Evolutionary conservation across 306 rosid species (phyloP).

Genomic region (Alnus rubra): DNA sequence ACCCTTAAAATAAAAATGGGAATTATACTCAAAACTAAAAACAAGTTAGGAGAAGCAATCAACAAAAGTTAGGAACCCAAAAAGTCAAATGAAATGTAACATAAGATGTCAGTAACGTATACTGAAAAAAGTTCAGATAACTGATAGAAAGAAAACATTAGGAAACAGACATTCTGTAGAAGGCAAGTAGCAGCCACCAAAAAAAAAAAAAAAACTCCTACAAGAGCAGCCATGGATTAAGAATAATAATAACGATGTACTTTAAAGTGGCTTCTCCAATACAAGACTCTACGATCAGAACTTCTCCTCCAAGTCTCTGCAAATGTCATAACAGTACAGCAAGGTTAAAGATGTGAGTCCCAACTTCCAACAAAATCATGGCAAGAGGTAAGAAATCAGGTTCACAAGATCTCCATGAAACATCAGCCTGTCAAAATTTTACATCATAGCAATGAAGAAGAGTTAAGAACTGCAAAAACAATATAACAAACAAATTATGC

Average conservation of each 20-base stretch:
- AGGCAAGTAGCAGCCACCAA: conserved; percentile 39
- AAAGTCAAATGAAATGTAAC: conserved; percentile 32
- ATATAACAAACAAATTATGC: conserved; percentile 24
- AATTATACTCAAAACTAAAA: conserved; percentile 36
- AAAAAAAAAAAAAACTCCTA: conserved; percentile 42
- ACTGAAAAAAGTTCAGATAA: conserved; percentile 38
- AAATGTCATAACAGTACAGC: conserved; percentile 96
- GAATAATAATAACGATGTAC: conserved; percentile 23
- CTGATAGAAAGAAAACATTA: conserved; percentile 45
- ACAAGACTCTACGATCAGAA: conserved; percentile 41
- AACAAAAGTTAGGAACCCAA: conserved; percentile 36
- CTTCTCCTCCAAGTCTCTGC: conserved; percentile 81
- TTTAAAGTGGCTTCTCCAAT: conserved; percentile 48
- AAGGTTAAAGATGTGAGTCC: conserved; percentile 99
- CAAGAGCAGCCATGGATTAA: conserved; percentile 39
- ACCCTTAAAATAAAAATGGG: conserved; percentile 34
- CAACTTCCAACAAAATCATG: conserved; percentile 99
- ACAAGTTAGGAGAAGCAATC: conserved; percentile 45
- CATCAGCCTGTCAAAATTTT: conserved; percentile 96
- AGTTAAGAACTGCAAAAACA: conserved; percentile 58
- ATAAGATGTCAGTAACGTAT: conserved; percentile 43
- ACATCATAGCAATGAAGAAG: conserved; percentile 58
- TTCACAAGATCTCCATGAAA: conserved; percentile 98
- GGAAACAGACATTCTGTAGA: conserved; percentile 48
- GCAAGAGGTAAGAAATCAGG: conserved; percentile 99